phyloP scores from a whole-genome alignment of 495 filamentous ascomycete species.

The Hypoxylon fragiforme region DNA sequence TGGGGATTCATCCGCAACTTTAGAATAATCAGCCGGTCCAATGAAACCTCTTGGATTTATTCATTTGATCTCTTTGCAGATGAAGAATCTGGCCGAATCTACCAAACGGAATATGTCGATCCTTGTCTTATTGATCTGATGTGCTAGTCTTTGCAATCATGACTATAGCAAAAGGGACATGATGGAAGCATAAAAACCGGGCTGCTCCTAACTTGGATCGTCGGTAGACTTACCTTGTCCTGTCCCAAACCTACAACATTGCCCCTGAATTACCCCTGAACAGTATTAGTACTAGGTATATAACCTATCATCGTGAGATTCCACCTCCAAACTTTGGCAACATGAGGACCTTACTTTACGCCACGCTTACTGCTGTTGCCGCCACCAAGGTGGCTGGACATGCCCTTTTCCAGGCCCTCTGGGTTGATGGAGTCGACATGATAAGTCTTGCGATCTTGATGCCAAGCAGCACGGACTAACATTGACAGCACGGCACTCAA shows the following conservation, averaged over 20 bases:
- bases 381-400: slow-evolving; percentile 42
- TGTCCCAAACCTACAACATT: slow-evolving; percentile 7
- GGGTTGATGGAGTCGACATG: slow-evolving; percentile 45
- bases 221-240: slow-evolving; percentile 20
- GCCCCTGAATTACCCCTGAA: too few relatives aligned
- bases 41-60: slow-evolving; percentile 26
- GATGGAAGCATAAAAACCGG: slow-evolving; percentile 23
- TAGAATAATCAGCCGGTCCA: slow-evolving; percentile 27
- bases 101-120: slow-evolving; percentile 24
- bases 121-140: slow-evolving; percentile 13
- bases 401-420: slow-evolving; percentile 43
- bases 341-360: slow-evolving; percentile 40
- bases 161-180: background rate
- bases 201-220: slow-evolving; percentile 23
- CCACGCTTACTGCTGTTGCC: slow-evolving; percentile 29
- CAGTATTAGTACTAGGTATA: too few relatives aligned
- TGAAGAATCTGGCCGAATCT: slow-evolving; percentile 29
- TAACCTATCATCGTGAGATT: background rate
- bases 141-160: background rate
- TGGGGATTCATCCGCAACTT: slow-evolving; percentile 38
- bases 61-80: slow-evolving; percentile 17
- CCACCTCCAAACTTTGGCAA: too few relatives aligned
- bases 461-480: slow-evolving; percentile 11
- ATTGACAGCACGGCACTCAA: slow-evolving; percentile 22
- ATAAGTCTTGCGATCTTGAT: slow-evolving; percentile 29